Conservation (phyloP, 2,329 filamentous ascomycete genomes). For the Rugonectria rugulosa region DNA sequence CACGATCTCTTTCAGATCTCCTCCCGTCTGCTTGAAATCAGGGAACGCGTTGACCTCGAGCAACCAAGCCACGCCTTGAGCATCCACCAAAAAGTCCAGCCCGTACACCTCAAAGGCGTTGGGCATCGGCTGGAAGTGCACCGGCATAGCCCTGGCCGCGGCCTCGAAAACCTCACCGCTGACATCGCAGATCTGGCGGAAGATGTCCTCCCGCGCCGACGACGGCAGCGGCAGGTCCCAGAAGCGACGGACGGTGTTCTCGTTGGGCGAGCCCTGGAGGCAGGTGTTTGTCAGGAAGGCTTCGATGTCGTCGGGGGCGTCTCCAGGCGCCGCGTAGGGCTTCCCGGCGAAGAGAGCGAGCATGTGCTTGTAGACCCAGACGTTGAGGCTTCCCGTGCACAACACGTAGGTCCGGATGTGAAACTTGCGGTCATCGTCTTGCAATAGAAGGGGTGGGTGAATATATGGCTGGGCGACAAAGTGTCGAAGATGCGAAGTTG, state of each 20-base stretch:
- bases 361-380: constrained; percentile 91
- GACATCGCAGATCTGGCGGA: constrained; percentile 74
- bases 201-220: constrained; percentile 68
- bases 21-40: constrained; percentile 93
- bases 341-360: constrained; percentile 88
- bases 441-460: constrained; percentile 77
- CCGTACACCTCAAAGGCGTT: constrained; percentile 95
- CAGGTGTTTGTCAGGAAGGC: constrained; percentile 96
- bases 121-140: constrained; percentile 89
- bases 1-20: constrained; percentile 76
- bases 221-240: constrained; percentile 66
- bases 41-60: constrained; percentile 96
- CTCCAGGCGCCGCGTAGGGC: constrained; percentile 73
- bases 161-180: constrained; percentile 86
- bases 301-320: constrained; percentile 61
- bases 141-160: constrained; percentile 80
- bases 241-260: constrained; percentile 76
- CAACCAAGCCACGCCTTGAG: constrained; percentile 70
- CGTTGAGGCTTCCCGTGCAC: constrained; percentile 76
- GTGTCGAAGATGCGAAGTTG: constrained; percentile 90
- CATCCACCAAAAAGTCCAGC: constrained; percentile 86
- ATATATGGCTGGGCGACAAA: constrained; percentile 98
- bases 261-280: constrained; percentile 70
- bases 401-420: constrained; percentile 94
- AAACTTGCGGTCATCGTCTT: constrained; percentile 79